A percentile compares a stretch with the other conserved stretches of the same genome.
Conservation (phyloP, 192 early-diverging fungal species). For the Umbelopsis vinacea region DNA sequence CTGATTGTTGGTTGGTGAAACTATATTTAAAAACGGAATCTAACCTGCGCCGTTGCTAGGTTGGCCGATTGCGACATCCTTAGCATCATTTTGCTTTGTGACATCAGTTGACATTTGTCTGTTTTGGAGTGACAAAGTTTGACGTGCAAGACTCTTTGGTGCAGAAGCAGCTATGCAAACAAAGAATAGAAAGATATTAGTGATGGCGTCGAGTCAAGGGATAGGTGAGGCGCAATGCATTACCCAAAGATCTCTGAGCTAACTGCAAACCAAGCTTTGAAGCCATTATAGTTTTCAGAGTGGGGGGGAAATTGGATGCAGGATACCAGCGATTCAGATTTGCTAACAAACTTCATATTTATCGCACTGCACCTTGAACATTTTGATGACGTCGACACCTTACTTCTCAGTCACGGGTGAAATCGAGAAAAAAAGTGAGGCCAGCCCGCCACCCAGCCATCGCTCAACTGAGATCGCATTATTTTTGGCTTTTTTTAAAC, state of each 20-base stretch:
- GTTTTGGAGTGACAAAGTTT: constrained; percentile 23
- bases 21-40: not conserved
- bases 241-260: constrained; percentile 41
- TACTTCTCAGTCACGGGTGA: not conserved
- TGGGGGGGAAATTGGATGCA: constrained; percentile 17
- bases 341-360: not conserved
- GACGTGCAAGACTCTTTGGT: constrained; percentile 24
- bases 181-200: not conserved
- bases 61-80: constrained; percentile 38
- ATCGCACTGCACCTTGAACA: not conserved
- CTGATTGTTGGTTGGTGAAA: not conserved
- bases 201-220: not conserved
- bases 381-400: constrained; percentile 17
- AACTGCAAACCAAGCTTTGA: constrained; percentile 40
- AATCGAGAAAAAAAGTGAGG: no score
- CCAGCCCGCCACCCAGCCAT: no score
- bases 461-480: no score
- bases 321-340: constrained; percentile 18
- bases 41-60: constrained; percentile 46
- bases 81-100: constrained; percentile 37
- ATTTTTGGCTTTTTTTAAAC: no score
- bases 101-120: constrained; percentile 40
- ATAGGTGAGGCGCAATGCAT: constrained; percentile 3
- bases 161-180: constrained; percentile 17
- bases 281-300: constrained; percentile 19